Base-by-base conservation (phyloP, 768 basidiomycete genomes). In the Trametes elegans region DNA sequence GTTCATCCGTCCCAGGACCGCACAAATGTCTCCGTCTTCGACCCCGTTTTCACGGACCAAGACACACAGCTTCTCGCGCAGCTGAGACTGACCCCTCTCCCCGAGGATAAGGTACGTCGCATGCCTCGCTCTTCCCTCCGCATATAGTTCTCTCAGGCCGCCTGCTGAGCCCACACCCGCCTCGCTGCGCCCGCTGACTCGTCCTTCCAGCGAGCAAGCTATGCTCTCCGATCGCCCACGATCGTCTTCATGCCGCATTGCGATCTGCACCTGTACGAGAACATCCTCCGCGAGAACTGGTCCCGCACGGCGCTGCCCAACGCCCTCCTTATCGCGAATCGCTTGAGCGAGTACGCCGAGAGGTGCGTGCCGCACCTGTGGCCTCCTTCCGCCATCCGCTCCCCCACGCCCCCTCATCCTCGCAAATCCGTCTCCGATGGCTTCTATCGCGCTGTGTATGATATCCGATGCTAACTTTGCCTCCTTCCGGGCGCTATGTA, bases 211-310 rank as follows among this genome's bases (percentile, higher is more conserved):
- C 66, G 65, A 23, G 69, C 68, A 21, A 66, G 66, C 49, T 67
- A 76, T 53, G 50, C 55, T 14, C 31, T 73, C 42, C 57, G 61
- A 24, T 46, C 59, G 51, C 81, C 83, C 59, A 88, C 86, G 42
- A 73, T 91, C 50, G 73, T 84, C 49, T 89, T 81, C 71, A 88
- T 90, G 87, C 88, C 87, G 19, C 88, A 90, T 68, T 90, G 89
- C 66, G 86, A 88, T 64, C 64, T 86, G 68, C 77, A 76, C 57
- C 74, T 90, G 24, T 88, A 90, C 67, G 87, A 91, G 65, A 75
- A 71, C 59, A 64, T 89, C 40, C 69, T 90, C 51, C 75, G 76
- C 53, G 76, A 76, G 11, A 89, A 88, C 65, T 87, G 85, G 84
- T 70, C 73, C 41, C 64, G 55, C 26, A 73, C 73, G 26, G 70